phyloP scores from a whole-genome alignment of 2,329 filamentous ascomycete species.

The Alternaria novae-zelandiae region DNA sequence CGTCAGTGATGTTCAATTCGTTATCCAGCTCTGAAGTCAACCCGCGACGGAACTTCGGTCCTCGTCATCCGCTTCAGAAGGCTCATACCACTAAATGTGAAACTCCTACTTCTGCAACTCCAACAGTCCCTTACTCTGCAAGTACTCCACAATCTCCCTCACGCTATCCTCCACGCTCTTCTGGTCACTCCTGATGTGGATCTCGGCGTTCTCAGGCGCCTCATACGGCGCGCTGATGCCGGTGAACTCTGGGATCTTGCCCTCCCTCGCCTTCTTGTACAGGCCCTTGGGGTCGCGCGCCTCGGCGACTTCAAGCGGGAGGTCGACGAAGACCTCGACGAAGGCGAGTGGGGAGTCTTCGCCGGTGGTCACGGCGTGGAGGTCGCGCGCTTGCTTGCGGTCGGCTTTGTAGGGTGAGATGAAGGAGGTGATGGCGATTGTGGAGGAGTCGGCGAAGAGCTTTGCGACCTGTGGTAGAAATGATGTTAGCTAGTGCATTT shows the following conservation, averaged over 20 bases:
- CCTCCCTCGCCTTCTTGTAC: slow-evolving; percentile 94
- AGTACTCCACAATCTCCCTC: slow-evolving; percentile 79
- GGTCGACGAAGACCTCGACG: slow-evolving; percentile 91
- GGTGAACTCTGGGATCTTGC: slow-evolving; percentile 96
- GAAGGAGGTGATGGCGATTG: slow-evolving; percentile 91
- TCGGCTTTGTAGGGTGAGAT: slow-evolving; percentile 94
- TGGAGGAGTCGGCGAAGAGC: slow-evolving; percentile 89
- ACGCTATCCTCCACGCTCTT: slow-evolving; percentile 89
- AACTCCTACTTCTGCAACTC: slow-evolving; percentile 22
- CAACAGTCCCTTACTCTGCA: slow-evolving; percentile 72
- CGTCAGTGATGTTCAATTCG: neutral
- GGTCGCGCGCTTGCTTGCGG: slow-evolving; percentile 77
- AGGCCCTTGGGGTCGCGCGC: slow-evolving; percentile 95
- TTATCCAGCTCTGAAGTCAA: neutral
- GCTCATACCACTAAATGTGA: neutral
- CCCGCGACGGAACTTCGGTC: neutral
- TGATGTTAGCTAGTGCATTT: neutral
- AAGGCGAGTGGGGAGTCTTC: slow-evolving; percentile 76
- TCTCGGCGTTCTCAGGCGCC: slow-evolving; percentile 82
- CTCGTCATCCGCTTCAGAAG: neutral
- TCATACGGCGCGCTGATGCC: slow-evolving; percentile 96
- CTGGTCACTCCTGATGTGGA: slow-evolving; percentile 83
- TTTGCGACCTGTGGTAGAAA: slow-evolving; percentile 72
- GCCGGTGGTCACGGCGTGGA: slow-evolving; percentile 69
- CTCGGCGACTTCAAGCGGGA: slow-evolving; percentile 90